Conservation (phyloP, 345 rosid species). For the Boechera stricta region DNA sequence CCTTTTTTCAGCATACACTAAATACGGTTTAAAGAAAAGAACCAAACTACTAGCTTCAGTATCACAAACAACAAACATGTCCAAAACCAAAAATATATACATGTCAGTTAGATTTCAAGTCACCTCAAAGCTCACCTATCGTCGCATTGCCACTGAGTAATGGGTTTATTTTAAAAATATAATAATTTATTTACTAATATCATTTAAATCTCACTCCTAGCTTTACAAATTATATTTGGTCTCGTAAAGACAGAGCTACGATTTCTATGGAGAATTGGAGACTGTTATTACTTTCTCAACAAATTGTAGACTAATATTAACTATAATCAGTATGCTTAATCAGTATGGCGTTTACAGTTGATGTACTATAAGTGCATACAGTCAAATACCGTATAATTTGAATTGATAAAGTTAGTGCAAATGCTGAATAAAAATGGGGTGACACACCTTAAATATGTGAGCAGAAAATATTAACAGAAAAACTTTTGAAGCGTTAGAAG, state of each 20-base stretch:
- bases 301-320: no score
- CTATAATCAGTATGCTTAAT: no score
- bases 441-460: conserved; percentile 10
- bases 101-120: conserved; percentile 38
- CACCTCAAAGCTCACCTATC: conserved; percentile 33
- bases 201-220: neutral
- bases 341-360: neutral
- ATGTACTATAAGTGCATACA: neutral
- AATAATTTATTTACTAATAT: no score
- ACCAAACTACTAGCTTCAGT: conserved; percentile 22
- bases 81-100: conserved; percentile 7
- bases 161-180: neutral
- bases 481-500: neutral
- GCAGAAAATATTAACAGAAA: neutral
- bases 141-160: conserved; percentile 7
- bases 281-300: neutral
- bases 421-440: neutral
- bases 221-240: neutral
- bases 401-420: neutral
- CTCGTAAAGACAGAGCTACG: neutral
- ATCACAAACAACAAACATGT: conserved; percentile 30
- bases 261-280: neutral
- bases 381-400: neutral
- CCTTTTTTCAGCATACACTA: neutral
- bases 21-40: neutral